These are phyloP conservation scores for Pelargonium fulgidum DNA, from an alignment of 441 rosid species.

Conservation along the genomic window DNA sequence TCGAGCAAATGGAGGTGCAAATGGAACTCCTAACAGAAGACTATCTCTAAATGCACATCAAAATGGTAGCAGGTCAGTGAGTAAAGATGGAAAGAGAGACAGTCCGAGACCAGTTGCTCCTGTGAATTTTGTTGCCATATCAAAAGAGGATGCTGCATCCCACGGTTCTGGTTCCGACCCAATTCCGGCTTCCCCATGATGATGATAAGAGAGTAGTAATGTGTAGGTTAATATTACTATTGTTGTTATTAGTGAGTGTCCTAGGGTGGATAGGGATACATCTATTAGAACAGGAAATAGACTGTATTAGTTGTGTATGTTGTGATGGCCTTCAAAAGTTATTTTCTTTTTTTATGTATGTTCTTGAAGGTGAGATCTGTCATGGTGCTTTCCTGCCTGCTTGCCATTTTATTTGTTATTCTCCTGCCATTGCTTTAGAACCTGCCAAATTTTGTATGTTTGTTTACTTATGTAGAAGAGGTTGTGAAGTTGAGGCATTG, in stretches of 20 bases:
- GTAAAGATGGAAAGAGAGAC: conserved; percentile 74
- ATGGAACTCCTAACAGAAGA: conserved; percentile 77
- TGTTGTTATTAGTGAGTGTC: conserved; percentile 17
- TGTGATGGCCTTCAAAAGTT: conserved; percentile 25
- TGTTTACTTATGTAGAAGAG: too few relatives aligned
- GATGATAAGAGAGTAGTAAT: conserved; percentile 13
- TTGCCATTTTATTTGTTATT: too few relatives aligned
- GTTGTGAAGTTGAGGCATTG: too few relatives aligned
- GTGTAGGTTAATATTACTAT: conserved; percentile 12
- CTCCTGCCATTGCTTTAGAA: too few relatives aligned
- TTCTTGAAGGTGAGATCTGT: too few relatives aligned
- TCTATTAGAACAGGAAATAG: conserved; percentile 24
- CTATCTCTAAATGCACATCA: conserved; percentile 68
- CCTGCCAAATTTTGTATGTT: too few relatives aligned
- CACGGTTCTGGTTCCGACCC: conserved; percentile 61
- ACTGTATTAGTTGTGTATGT: conserved; percentile 32
- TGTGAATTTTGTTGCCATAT: conserved; percentile 57
- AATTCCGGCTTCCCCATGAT: conserved; percentile 61
- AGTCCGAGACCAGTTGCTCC: conserved; percentile 59
- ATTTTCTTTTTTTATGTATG: too few relatives aligned
- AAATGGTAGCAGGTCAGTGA: conserved; percentile 59
- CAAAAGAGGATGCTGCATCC: conserved; percentile 77
- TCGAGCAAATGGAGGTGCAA: conserved; percentile 27
- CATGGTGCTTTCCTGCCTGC: too few relatives aligned
- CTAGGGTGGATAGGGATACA: conserved; percentile 20